Evolutionary conservation across 345 rosid species (phyloP).

Genomic region (Psidium guajava): DNA sequence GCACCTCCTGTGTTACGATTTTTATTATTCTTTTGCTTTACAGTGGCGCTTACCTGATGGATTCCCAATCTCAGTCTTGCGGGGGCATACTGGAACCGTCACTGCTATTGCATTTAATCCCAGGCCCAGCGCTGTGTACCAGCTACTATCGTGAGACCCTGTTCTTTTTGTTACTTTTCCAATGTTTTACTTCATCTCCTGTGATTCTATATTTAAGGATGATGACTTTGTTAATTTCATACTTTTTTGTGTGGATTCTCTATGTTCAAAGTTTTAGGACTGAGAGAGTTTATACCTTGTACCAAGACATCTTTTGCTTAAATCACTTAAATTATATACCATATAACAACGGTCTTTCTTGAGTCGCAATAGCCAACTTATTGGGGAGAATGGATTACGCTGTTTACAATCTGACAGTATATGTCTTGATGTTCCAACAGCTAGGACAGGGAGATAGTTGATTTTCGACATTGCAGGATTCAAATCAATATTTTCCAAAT

Average conservation of each 20-base stretch:
- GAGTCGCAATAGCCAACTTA: not conserved
- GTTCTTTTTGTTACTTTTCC: slow-evolving; percentile 4
- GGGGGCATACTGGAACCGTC: slow-evolving; percentile 94
- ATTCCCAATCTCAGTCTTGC: slow-evolving; percentile 78
- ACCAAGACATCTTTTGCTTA: not conserved
- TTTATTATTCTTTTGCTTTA: slow-evolving; percentile 11
- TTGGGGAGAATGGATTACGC: not conserved
- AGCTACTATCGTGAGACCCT: slow-evolving; percentile 85
- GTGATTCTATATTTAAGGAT: not conserved
- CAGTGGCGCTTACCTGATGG: slow-evolving; percentile 99
- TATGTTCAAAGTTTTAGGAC: not conserved
- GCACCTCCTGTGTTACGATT: not conserved
- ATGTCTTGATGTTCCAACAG: not conserved
- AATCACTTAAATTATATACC: not conserved
- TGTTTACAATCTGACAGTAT: not conserved
- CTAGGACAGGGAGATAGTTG: not conserved
- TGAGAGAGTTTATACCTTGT: not conserved
- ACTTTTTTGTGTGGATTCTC: not conserved
- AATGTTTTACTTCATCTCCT: slow-evolving; percentile 3
- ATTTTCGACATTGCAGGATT: not conserved
- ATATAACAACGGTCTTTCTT: not conserved
- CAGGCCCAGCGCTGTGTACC: slow-evolving; percentile 73
- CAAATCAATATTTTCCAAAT: not conserved
- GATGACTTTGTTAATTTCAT: not conserved
- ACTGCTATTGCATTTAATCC: slow-evolving; percentile 97